These are phyloP conservation scores for Meripilus lineatus DNA, from an alignment of 1,284 basidiomycete species.

Conservation along the genomic window DNA sequence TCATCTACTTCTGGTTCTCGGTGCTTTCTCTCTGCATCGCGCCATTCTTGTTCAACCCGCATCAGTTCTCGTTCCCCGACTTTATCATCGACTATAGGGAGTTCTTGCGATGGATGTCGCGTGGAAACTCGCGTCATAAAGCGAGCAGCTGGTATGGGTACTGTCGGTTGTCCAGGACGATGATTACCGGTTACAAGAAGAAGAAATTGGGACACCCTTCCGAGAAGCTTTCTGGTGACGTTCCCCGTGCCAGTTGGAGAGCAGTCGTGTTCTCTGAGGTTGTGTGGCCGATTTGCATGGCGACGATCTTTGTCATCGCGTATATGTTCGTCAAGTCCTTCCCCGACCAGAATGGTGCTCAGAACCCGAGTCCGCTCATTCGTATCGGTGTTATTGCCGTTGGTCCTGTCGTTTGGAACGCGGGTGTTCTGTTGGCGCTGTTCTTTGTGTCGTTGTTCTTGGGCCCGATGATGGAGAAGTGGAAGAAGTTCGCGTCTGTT, in stretches of 20 bases:
- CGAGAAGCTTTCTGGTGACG: conserved; percentile 90
- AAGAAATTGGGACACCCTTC: conserved; percentile 95
- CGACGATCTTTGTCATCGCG: conserved; percentile 76
- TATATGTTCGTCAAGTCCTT: conserved; percentile 93
- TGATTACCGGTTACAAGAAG: conserved; percentile 98
- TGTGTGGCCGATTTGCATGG: conserved; percentile 74
- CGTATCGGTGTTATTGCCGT: conserved; percentile 89
- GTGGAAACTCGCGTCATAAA: conserved; percentile 92
- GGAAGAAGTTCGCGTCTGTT: conserved; percentile 82
- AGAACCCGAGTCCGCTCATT: conserved; percentile 75
- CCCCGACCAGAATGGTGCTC: conserved; percentile 61
- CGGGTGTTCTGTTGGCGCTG: conserved; percentile 77
- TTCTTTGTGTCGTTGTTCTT: conserved; percentile 92
- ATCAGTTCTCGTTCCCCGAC: conserved; percentile 93
- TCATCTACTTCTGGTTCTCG: conserved; percentile 97
- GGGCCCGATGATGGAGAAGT: conserved; percentile 86
- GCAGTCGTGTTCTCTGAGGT: conserved; percentile 86
- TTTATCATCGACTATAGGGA: conserved; percentile 98
- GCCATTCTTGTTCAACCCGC: conserved; percentile 96
- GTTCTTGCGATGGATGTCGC: conserved; percentile 96
- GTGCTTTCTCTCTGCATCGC: conserved; percentile 89
- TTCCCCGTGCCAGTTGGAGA: conserved; percentile 86
- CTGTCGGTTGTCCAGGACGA: conserved; percentile 90
- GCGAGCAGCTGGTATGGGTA: conserved; percentile 98
- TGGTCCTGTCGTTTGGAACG: conserved; percentile 96